Evolutionary conservation across 441 rosid genomes (phyloP).

Genomic region (Mallotus japonicus): DNA sequence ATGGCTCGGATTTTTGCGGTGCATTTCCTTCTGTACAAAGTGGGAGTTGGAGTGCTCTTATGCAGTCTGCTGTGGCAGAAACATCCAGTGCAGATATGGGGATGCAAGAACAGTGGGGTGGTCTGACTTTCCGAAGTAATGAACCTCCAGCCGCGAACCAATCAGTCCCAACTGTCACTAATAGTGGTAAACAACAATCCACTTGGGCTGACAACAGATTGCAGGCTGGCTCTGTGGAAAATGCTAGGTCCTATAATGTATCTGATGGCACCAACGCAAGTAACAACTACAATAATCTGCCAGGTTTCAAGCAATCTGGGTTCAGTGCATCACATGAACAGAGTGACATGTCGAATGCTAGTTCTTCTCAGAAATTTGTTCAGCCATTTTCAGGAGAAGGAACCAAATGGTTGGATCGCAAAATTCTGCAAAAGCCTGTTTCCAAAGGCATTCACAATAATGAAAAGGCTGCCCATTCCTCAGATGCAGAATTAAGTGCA

Average conservation of each 20-base stretch:
- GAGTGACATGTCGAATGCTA: conserved; percentile 39
- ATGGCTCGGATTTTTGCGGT: conserved; percentile 42
- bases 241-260: conserved; percentile 29
- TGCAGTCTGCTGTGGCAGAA: conserved; percentile 90
- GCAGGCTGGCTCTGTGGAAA: conserved; percentile 26
- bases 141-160: conserved; percentile 42
- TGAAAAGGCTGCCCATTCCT: conserved; percentile 41
- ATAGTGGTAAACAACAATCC: conserved; percentile 38
- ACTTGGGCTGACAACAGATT: conserved; percentile 40
- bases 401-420: conserved; percentile 42
- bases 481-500: conserved; percentile 37
- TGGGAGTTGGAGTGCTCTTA: conserved; percentile 99
- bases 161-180: conserved; percentile 25
- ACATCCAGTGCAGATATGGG: conserved; percentile 45
- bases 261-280: conserved; percentile 29
- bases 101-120: conserved; percentile 58
- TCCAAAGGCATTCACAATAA: conserved; percentile 39
- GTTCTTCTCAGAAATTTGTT: conserved; percentile 39
- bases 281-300: conserved; percentile 22
- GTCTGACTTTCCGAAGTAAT: conserved; percentile 32
- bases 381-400: conserved; percentile 41
- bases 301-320: conserved; percentile 36
- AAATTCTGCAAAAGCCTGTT: conserved; percentile 43
- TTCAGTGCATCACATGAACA: conserved; percentile 35
- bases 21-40: conserved; percentile 69